These are phyloP conservation scores for Candida oleophila DNA, from an alignment of 805 yeast species.

Conservation along the genomic window DNA sequence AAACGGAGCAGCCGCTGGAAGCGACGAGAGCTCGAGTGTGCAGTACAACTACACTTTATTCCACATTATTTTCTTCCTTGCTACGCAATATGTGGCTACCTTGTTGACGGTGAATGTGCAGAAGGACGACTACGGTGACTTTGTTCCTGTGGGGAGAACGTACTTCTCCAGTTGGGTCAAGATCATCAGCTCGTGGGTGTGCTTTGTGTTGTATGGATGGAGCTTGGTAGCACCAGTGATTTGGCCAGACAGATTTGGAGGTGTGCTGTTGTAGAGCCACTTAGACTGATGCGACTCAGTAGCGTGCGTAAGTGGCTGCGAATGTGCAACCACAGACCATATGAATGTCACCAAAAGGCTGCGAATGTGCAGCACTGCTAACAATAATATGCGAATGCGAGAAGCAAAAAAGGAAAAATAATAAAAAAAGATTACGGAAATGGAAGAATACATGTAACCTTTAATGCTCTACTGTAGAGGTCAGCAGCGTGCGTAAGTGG, in stretches of 20 bases:
- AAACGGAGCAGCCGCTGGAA: slow-evolving; percentile 36
- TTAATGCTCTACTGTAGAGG: too few species aligned
- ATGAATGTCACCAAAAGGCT: too few species aligned
- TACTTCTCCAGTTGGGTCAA: slow-evolving; percentile 95
- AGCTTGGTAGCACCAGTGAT: slow-evolving; percentile 85
- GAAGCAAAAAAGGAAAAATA: too few species aligned
- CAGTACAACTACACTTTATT: slow-evolving; percentile 84
- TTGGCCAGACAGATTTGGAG: slow-evolving; percentile 82
- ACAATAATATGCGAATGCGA: too few species aligned
- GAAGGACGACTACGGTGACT: slow-evolving; percentile 79
- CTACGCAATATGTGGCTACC: slow-evolving; percentile 96
- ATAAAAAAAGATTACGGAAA: too few species aligned
- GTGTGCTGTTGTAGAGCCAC: slow-evolving; percentile 17
- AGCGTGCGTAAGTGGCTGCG: too few species aligned
- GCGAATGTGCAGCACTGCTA: too few species aligned
- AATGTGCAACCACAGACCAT: too few species aligned
- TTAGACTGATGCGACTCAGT: too few species aligned
- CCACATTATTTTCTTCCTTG: slow-evolving; percentile 88
- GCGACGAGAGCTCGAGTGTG: slow-evolving; percentile 58
- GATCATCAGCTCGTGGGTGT: slow-evolving; percentile 88
- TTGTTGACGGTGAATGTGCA: slow-evolving; percentile 88
- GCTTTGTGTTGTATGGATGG: slow-evolving; percentile 86
- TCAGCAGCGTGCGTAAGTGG: too few species aligned
- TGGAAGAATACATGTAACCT: too few species aligned
- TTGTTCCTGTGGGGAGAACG: slow-evolving; percentile 95